Evolutionary conservation across 2,329 filamentous ascomycete species (phyloP).

Genomic region (Trichoderma brevicompactum): DNA sequence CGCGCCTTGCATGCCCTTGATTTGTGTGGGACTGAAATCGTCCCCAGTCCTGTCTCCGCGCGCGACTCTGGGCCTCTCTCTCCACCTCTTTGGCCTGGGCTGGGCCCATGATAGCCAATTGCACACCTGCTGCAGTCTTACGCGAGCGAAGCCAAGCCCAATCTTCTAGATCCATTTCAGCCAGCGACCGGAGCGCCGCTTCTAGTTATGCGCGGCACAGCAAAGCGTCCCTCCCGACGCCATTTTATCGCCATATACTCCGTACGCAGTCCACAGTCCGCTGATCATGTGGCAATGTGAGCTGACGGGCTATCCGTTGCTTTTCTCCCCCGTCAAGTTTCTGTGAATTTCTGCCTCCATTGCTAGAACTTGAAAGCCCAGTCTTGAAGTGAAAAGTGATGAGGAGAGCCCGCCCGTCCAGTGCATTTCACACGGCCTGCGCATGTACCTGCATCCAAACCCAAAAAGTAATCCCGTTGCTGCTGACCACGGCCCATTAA

Average conservation of each 20-base stretch:
- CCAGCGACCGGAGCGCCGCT: background rate
- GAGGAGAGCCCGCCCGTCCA: background rate
- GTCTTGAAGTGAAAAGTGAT: too few relatives aligned
- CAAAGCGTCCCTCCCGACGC: background rate
- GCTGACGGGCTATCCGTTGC: background rate
- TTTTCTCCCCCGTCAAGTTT: background rate
- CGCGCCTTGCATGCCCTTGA: too few relatives aligned
- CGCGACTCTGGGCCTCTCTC: background rate
- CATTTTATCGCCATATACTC: slow-evolving; percentile 1
- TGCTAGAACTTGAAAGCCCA: too few relatives aligned
- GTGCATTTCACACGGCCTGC: background rate
- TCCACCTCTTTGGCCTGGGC: background rate
- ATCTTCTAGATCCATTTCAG: slow-evolving; percentile 17
- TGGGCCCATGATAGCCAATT: background rate
- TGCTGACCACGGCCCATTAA: background rate
- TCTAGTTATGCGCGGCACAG: background rate
- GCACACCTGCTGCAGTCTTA: slow-evolving; percentile 4
- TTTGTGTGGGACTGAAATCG: too few relatives aligned
- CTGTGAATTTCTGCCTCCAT: background rate
- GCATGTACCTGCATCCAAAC: background rate
- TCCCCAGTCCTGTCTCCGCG: too few relatives aligned
- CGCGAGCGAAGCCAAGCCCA: slow-evolving; percentile 21
- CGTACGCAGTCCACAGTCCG: slow-evolving; percentile 4
- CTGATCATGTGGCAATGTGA: slow-evolving; percentile 22
- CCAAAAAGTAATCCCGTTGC: background rate